These are phyloP conservation scores for Dendrobium chrysotoxum DNA, from an alignment of 106 monocot species.

Conservation along the genomic window DNA sequence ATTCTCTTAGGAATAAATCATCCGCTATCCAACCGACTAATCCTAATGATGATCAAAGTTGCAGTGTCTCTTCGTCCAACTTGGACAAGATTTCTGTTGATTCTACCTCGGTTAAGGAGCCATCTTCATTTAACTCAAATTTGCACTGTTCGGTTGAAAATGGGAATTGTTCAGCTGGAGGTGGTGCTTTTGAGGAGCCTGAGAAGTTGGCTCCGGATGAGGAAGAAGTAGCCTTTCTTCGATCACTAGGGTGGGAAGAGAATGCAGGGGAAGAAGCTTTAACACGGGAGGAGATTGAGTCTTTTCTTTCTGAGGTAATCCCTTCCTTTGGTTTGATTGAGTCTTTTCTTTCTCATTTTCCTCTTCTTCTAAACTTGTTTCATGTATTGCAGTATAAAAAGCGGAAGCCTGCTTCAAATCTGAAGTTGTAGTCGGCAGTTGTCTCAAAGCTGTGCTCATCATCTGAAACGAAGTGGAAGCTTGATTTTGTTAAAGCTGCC, in stretches of 20 bases:
- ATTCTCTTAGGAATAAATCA: slow-evolving; percentile 41
- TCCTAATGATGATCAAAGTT: neutral
- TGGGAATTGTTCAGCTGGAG: slow-evolving; percentile 11
- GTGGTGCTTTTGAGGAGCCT: slow-evolving; percentile 10
- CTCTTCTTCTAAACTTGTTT: neutral
- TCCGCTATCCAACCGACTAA: slow-evolving; percentile 1
- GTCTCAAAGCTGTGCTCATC: neutral
- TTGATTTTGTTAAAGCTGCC: neutral
- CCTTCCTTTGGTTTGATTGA: neutral
- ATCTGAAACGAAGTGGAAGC: neutral
- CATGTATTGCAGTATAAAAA: neutral
- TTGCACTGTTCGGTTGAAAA: slow-evolving; percentile 4
- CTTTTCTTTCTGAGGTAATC: slow-evolving; percentile 21
- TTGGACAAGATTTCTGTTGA: neutral
- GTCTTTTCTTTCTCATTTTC: neutral
- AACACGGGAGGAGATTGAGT: slow-evolving; percentile 20
- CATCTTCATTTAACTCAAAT: neutral
- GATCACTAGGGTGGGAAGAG: slow-evolving; percentile 20
- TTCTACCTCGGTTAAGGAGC: neutral
- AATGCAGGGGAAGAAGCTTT: slow-evolving; percentile 17
- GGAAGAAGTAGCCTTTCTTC: slow-evolving; percentile 31
- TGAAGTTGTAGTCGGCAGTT: neutral
- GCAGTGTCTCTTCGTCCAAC: neutral
- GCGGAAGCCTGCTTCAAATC: slow-evolving; percentile 5
- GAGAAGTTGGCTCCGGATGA: slow-evolving; percentile 16